Evolutionary conservation across 371 early-diverging fungal genomes (phyloP).

Genomic region (Dipsacomyces acuminosporus): DNA sequence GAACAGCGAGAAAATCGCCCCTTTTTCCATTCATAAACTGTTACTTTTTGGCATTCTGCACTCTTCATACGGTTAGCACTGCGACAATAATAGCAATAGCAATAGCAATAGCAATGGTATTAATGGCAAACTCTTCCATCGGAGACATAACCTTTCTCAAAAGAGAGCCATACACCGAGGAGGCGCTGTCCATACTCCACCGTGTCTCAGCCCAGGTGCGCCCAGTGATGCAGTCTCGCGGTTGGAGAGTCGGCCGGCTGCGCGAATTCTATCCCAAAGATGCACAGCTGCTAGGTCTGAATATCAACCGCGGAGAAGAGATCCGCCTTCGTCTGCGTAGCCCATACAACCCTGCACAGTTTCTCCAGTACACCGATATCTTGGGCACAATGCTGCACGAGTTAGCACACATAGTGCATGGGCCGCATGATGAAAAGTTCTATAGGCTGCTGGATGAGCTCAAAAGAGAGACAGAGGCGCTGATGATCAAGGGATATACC

Average conservation of each 20-base stretch:
- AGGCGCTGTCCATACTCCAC: conserved; percentile 24
- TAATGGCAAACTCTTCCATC: conserved; percentile 11
- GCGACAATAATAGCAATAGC: too few relatives aligned
- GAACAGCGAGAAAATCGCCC: too few relatives aligned
- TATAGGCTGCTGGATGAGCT: conserved; percentile 35
- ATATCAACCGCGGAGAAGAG: conserved; percentile 36
- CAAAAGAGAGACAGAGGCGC: conserved; percentile 19
- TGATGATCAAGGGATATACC: conserved; percentile 26
- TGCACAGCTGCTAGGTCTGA: conserved; percentile 35
- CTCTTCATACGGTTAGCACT: too few relatives aligned
- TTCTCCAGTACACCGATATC: conserved; percentile 27
- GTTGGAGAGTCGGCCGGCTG: conserved; percentile 26
- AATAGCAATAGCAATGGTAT: too few relatives aligned
- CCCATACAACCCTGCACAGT: conserved; percentile 6
- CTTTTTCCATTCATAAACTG: too few relatives aligned
- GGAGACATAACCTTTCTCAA: conserved; percentile 30
- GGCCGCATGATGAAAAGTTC: conserved; percentile 33
- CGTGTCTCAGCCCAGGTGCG: conserved; percentile 25
- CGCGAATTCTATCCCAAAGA: conserved; percentile 41
- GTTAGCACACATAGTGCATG: conserved; percentile 34
- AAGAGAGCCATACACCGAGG: conserved; percentile 6
- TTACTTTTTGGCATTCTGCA: too few relatives aligned
- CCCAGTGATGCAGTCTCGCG: conserved; percentile 37
- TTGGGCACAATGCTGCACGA: conserved; percentile 47
- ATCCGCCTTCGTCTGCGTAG: conserved; percentile 38